Base-by-base conservation (phyloP, 148 eudicot genomes). In the Dianthus caryophyllus region DNA sequence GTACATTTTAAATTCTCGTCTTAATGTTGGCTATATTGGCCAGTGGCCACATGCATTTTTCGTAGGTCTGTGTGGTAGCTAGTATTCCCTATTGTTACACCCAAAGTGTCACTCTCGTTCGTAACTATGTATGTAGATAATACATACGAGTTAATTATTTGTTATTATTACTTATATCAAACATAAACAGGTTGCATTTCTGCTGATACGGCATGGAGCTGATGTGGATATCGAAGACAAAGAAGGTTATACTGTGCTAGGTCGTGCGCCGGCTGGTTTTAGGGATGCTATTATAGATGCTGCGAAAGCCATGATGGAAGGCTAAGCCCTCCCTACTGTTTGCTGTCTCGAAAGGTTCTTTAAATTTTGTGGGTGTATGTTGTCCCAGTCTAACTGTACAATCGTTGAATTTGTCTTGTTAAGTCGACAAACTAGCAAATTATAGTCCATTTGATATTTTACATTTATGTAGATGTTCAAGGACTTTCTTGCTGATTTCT, bases 301-400 rank as follows among this genome's bases (percentile, higher is more conserved):
- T 62, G 99, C 99, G 6, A 86, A 86, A 73, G 85, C 93, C 65
- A 88, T 94, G 97, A 88, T 84, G 59, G 97, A 94, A 85, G 99
- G 75, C 15, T 94, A 73, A 82, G 60, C 21, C 38, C 3, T 21
- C 22, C 24, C n/a, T n/a, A 10, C 13, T 56, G 33, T 21, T 41
- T 4, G 36, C 47, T 51, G 59, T 24, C 43, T 49, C 26, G 36
- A 25, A 8, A 27, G 31, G 25, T 30, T 21, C 15, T 41, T 47
- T 41, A 6, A 20, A 49, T n/a, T 65, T 48, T 49, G n/a, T 7
- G 30, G 69, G 12, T 24, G 27, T 39, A 38, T 24, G 22, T 25
- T 38, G 30, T 4, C 4, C 0, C 20, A 12, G 48, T 20, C 48
- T 4, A 11, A 39, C n/a, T 58, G 22, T 29, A n/a, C 5, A 43